A percentile compares a stretch with the other conserved stretches of the same genome.
phyloP scores from a whole-genome alignment of 2,329 filamentous ascomycete species.

The Cryoendolithus antarcticus region DNA sequence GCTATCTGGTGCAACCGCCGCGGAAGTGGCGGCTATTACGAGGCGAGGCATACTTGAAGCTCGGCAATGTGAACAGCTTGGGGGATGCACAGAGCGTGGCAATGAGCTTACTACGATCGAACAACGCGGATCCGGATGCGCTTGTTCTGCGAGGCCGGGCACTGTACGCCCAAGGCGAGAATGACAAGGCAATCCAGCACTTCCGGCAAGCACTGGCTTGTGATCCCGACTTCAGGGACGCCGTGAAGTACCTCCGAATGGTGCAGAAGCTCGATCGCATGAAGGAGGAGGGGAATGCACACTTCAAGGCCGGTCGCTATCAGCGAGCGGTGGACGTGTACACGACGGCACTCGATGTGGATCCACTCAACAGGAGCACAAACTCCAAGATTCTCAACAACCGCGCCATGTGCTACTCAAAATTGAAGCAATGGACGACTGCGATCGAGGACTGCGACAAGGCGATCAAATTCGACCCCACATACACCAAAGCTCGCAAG shows the following conservation, averaged over 20 bases:
- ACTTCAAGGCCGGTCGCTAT: slow-evolving; percentile 77
- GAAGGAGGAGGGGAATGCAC: slow-evolving; percentile 84
- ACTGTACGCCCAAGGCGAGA: slow-evolving; percentile 84
- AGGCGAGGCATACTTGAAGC: slow-evolving; percentile 82
- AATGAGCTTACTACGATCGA: slow-evolving; percentile 72
- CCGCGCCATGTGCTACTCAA: slow-evolving; percentile 70
- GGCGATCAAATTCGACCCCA: slow-evolving; percentile 69
- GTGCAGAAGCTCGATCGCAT: slow-evolving; percentile 86
- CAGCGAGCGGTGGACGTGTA: slow-evolving; percentile 76
- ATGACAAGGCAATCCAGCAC: slow-evolving; percentile 84
- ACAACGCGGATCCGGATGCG: slow-evolving; percentile 87
- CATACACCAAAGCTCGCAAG: slow-evolving; percentile 82
- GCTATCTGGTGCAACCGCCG: slow-evolving; percentile 61
- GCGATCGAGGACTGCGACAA: slow-evolving; percentile 79
- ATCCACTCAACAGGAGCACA: slow-evolving; percentile 77
- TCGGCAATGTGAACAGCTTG: slow-evolving; percentile 77
- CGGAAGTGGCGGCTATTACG: slow-evolving; percentile 90
- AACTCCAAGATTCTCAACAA: slow-evolving; percentile 95
- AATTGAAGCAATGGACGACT: slow-evolving; percentile 69
- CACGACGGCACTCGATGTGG: slow-evolving; percentile 67
- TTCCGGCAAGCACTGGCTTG: slow-evolving; percentile 81
- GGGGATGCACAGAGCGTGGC: slow-evolving; percentile 89
- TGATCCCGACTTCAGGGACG: slow-evolving; percentile 83
- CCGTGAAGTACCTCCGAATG: slow-evolving; percentile 75
- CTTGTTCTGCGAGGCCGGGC: slow-evolving; percentile 78